Evolutionary conservation across 2,329 filamentous ascomycete genomes (phyloP).

Genomic region (Nakataea oryzae): DNA sequence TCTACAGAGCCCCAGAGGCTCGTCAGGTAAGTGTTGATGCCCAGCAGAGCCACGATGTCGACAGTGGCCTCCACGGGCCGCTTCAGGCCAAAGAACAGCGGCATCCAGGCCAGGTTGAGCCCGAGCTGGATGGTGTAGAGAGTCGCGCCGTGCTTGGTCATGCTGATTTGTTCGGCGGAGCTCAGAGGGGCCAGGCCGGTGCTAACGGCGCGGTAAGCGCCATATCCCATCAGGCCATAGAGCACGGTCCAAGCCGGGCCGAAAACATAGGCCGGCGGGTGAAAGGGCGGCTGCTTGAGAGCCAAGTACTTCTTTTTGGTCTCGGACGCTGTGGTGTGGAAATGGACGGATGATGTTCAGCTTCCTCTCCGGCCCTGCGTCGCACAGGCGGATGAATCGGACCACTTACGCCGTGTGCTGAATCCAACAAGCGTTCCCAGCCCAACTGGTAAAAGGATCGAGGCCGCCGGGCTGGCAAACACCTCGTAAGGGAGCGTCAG

Average conservation of each 20-base stretch:
- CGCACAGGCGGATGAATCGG: background rate
- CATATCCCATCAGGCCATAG: conserved; percentile 80
- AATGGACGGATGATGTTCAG: conserved; percentile 1
- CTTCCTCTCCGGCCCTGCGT: conserved; percentile 2
- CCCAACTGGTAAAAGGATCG: conserved; percentile 65
- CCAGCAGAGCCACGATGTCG: conserved; percentile 65
- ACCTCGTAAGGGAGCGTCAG: conserved; percentile 62
- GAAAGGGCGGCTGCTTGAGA: conserved; percentile 57
- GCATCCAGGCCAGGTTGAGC: conserved; percentile 84
- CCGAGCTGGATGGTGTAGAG: conserved; percentile 80
- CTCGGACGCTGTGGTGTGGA: conserved; percentile 34
- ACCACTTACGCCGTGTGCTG: conserved; percentile 48
- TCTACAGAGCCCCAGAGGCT: conserved; percentile 72
- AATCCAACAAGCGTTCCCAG: conserved; percentile 67
- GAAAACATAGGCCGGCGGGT: conserved; percentile 51
- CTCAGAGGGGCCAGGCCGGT: conserved; percentile 48
- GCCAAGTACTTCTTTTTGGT: conserved; percentile 52
- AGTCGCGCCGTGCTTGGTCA: conserved; percentile 59
- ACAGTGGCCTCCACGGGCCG: conserved; percentile 63
- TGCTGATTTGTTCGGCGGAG: conserved; percentile 39
- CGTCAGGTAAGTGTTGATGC: conserved; percentile 62
- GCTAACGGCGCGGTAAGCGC: conserved; percentile 66
- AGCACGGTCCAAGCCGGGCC: conserved; percentile 56
- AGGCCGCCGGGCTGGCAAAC: conserved; percentile 61
- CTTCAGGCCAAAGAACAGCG: conserved; percentile 76